Percentiles rank a stretch among this genome's conserved stretches.
phyloP scores from a whole-genome alignment of 495 filamentous ascomycete genomes.

The Penicillium chermesinum region DNA sequence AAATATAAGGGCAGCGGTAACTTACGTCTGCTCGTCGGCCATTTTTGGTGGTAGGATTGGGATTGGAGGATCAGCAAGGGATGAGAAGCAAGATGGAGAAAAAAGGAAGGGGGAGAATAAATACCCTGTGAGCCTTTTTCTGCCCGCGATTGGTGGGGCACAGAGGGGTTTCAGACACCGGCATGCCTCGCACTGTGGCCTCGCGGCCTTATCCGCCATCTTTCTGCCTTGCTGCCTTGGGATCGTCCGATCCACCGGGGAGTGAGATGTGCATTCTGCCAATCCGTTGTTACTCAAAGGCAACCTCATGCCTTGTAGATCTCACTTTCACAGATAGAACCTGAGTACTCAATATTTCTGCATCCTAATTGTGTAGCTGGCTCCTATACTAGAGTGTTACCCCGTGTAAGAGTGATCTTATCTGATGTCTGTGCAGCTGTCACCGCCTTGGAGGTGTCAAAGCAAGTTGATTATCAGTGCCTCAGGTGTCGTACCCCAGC shows the following conservation, averaged over 20 bases:
- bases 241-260: too few species aligned
- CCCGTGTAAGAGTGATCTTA: too few species aligned
- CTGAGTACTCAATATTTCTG: too few species aligned
- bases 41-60: constrained; percentile 55
- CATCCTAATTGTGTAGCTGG: too few species aligned
- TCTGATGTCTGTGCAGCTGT: too few species aligned
- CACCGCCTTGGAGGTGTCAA: constrained; percentile 7
- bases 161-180: constrained; percentile 15
- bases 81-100: constrained; percentile 24
- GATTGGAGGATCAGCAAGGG: constrained; percentile 24
- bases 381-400: too few species aligned
- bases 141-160: constrained; percentile 24
- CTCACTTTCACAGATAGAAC: too few species aligned
- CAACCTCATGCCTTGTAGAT: too few species aligned
- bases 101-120: constrained; percentile 33
- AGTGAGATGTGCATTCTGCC: too few species aligned
- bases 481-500: constrained; percentile 32
- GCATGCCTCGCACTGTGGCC: background rate
- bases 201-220: constrained; percentile 18
- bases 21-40: constrained; percentile 93
- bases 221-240: background rate
- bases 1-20: constrained; percentile 12
- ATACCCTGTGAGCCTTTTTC: constrained; percentile 19
- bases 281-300: too few species aligned
- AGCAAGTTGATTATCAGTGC: too few species aligned